A percentile compares a stretch with the other conserved stretches of the same genome.
Conservation (phyloP, 768 basidiomycete species). For the Butyriboletus loyo region DNA sequence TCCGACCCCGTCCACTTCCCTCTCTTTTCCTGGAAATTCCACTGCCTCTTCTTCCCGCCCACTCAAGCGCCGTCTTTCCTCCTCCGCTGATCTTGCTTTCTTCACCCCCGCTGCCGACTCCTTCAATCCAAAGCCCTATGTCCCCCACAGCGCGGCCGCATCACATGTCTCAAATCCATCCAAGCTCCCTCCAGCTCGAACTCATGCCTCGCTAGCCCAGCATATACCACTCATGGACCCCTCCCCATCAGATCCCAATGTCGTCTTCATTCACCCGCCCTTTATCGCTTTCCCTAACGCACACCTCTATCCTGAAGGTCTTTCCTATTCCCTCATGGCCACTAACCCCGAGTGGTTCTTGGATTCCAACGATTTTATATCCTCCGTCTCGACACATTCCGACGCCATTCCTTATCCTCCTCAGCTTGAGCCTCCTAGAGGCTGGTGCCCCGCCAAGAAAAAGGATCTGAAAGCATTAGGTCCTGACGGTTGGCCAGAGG, state of each 20-base stretch:
- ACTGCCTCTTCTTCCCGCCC: constrained; percentile 26
- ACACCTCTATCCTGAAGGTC: constrained; percentile 58
- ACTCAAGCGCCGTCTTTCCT: constrained; percentile 48
- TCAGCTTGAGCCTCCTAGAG: constrained; percentile 76
- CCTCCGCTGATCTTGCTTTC: constrained; percentile 52
- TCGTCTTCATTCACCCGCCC: constrained; percentile 73
- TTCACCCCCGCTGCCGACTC: constrained; percentile 62
- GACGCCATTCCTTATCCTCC: constrained; percentile 69
- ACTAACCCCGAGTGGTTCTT: constrained; percentile 80
- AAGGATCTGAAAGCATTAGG: constrained; percentile 71
- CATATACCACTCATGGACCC: constrained; percentile 65
- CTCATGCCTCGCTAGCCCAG: constrained; percentile 35
- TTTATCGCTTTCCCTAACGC: constrained; percentile 66
- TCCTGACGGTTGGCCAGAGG: constrained; percentile 72
- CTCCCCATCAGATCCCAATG: constrained; percentile 57
- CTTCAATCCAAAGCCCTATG: constrained; percentile 64
- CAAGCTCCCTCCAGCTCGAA: constrained; percentile 31
- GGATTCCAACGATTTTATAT: constrained; percentile 59
- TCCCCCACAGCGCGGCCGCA: constrained; percentile 35
- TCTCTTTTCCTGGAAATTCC: constrained; percentile 26
- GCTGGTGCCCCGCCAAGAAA: constrained; percentile 86
- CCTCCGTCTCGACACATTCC: constrained; percentile 43
- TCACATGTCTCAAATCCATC: constrained; percentile 19
- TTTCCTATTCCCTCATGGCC: constrained; percentile 70
- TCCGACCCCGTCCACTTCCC: constrained; percentile 14